phyloP scores from a whole-genome alignment of 2,329 filamentous ascomycete species.

The Ophiostoma piceae region DNA sequence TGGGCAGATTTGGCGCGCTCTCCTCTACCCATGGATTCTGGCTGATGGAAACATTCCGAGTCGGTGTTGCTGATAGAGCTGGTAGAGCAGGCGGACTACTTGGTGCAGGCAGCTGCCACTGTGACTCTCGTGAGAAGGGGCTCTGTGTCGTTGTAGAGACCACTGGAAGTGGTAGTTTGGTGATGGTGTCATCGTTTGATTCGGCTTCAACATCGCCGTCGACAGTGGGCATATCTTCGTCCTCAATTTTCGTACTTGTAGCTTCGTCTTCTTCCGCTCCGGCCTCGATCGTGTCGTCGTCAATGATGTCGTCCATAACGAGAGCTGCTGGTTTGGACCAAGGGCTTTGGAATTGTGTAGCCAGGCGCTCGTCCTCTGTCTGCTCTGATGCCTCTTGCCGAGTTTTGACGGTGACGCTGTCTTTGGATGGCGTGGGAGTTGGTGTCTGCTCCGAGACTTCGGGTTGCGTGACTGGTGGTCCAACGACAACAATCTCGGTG shows the following conservation, averaged over 20 bases:
- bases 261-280: background rate
- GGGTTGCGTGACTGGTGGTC: background rate
- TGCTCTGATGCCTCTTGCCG: background rate
- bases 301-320: background rate
- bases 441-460: background rate
- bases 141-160: constrained; percentile 16
- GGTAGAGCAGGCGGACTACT: background rate
- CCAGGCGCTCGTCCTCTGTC: constrained; percentile 18
- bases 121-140: constrained; percentile 24
- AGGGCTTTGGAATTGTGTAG: constrained; percentile 28
- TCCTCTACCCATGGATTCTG: constrained; percentile 25
- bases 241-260: background rate
- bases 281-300: background rate
- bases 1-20: constrained; percentile 5
- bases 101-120: constrained; percentile 11
- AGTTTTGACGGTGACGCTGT: background rate
- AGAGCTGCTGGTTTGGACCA: constrained; percentile 20
- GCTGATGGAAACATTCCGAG: background rate
- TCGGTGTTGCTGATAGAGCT: background rate
- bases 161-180: background rate
- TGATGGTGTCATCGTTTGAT: background rate
- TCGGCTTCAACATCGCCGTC: background rate
- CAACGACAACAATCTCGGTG: background rate
- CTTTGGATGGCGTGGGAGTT: background rate
- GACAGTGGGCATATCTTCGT: background rate